Conservation (phyloP, 1,284 basidiomycete species). For the Porogramme epimiltina region DNA sequence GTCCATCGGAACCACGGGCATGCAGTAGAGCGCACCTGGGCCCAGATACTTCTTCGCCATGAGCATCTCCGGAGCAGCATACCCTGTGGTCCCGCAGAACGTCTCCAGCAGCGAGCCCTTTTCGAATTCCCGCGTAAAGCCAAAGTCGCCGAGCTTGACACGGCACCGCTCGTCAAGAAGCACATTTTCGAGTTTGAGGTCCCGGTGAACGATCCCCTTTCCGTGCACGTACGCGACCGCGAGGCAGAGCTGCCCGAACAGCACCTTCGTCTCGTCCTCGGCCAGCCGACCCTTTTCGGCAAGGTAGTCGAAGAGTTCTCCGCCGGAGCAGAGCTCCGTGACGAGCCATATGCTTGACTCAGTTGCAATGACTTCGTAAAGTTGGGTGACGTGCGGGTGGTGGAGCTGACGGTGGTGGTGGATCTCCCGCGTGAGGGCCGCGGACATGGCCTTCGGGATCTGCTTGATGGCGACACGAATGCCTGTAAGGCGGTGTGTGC, state of each 20-base stretch:
- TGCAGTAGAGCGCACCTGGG: conserved; percentile 55
- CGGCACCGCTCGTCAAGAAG: conserved; percentile 86
- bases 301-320: conserved; percentile 97
- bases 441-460: conserved; percentile 90
- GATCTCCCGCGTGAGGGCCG: conserved; percentile 93
- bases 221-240: conserved; percentile 91
- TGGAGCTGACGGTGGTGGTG: conserved; percentile 97
- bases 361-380: conserved; percentile 97
- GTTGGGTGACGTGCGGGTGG: conserved; percentile 92
- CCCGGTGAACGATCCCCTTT: conserved; percentile 92
- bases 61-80: conserved; percentile 96
- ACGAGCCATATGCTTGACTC: conserved; percentile 96
- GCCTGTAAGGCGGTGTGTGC: conserved; percentile 88
- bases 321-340: conserved; percentile 94
- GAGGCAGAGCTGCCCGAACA: conserved; percentile 97
- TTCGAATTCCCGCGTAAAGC: conserved; percentile 95
- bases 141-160: conserved; percentile 94
- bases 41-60: conserved; percentile 89
- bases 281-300: conserved; percentile 89
- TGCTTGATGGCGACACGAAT: conserved; percentile 96
- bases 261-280: conserved; percentile 80
- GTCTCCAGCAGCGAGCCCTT: conserved; percentile 87
- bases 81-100: conserved; percentile 95
- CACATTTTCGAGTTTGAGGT: conserved; percentile 96
- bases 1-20: neutral